Conservation (phyloP, 257 asterid species). For the Orobanche coerulescens region DNA sequence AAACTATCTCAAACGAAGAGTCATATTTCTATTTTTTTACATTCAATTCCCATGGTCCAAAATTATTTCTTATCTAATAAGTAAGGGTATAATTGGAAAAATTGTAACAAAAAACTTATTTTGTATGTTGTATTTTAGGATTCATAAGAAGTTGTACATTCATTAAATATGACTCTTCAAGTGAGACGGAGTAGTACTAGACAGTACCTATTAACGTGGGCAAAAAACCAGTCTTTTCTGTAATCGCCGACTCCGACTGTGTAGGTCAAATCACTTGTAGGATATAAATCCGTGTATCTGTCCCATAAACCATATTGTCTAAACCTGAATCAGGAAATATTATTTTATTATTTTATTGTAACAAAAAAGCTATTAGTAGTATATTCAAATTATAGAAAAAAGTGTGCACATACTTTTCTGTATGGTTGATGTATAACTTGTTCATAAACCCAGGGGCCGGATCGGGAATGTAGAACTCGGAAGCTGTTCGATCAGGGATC, state of each 20-base stretch:
- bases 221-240: slow-evolving; percentile 34
- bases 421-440: slow-evolving; percentile 20
- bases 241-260: slow-evolving; percentile 30
- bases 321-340: slow-evolving; percentile 13
- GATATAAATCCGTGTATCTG: slow-evolving; percentile 34
- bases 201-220: slow-evolving; percentile 41
- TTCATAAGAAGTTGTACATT: too few species aligned
- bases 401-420: slow-evolving; percentile 31
- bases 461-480: slow-evolving; percentile 41
- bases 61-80: too few species aligned
- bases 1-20: too few species aligned
- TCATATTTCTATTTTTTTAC: too few species aligned
- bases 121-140: too few species aligned
- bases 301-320: slow-evolving; percentile 41
- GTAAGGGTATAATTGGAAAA: too few species aligned
- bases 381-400: background rate
- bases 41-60: too few species aligned
- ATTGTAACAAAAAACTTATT: too few species aligned
- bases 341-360: background rate
- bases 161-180: too few species aligned
- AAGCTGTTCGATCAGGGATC: slow-evolving; percentile 39
- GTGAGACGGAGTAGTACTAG: too few species aligned
- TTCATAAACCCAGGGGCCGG: slow-evolving; percentile 23
- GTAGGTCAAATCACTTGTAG: slow-evolving; percentile 27
- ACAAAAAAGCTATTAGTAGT: background rate